Base-by-base conservation (phyloP, 108 stramenopile species). In the Parietichytrium sp. region DNA sequence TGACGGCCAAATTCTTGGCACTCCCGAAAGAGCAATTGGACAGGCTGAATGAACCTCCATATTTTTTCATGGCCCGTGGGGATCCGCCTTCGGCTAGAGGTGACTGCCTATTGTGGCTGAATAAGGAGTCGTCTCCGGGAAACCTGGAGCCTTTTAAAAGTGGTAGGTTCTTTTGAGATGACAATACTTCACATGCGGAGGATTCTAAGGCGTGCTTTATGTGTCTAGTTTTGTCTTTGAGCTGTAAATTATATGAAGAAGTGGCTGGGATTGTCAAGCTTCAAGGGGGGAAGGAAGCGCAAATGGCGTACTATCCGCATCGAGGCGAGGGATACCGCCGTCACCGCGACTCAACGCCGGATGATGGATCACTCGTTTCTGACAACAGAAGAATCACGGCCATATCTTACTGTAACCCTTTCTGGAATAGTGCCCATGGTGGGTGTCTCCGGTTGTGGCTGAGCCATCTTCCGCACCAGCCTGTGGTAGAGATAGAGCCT, bases 301-400 rank as follows among this genome's bases (percentile, higher is more conserved):
- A 72, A 25, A n/a, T 72, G 1, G 61, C 61, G 7, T 72, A 45
- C 20, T 72, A 72, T 20, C 61, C 61, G 33, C 38, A 72, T 27
- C 61, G 45, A 20, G 61, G 61, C 6, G 61, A 72, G 20, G 33
- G 61, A n/a, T 72, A 72, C 3, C 61, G 61, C 33, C 61, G 61
- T 15, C 61, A 72, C 20, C 61, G 61, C 6, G 61, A 72, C 33
- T 16, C 61, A 12, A 72, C 61, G 42, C 61, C 61, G 16, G 61
- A 72, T 42, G 61, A 72, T 20, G 61, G 29, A 7, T 23, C 61
- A n/a, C 18, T 23, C 4, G 25, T 72, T 72, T 23, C 61, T n/a
- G 61, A 72, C 61, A 72, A 72, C 33, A 33, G 61, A 33, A 72
- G 61, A 72, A 72, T 72, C 16, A 33, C 61, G 6, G 61, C 61